Conservation (phyloP, 768 basidiomycete genomes). For the Tulasnella sp. region DNA sequence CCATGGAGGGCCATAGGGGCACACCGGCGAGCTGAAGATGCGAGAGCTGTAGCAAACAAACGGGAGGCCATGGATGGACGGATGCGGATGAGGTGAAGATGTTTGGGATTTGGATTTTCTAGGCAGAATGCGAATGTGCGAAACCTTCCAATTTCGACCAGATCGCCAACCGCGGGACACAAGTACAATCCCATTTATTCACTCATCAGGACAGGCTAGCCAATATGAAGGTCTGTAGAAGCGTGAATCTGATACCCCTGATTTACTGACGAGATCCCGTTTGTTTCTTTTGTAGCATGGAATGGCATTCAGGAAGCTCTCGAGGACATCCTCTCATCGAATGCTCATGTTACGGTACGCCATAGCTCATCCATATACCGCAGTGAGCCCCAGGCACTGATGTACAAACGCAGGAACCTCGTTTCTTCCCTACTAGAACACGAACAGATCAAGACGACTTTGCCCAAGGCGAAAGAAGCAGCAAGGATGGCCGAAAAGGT, state of each 20-base stretch:
- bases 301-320: conserved; percentile 82
- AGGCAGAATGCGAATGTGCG: not conserved
- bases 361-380: not conserved
- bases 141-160: not conserved
- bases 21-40: not conserved
- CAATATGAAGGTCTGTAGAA: conserved; percentile 9
- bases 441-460: conserved; percentile 89
- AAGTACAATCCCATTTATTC: not conserved
- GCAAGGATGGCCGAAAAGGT: conserved; percentile 91
- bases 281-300: conserved; percentile 70
- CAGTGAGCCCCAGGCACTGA: not conserved
- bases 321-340: conserved; percentile 82
- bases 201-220: not conserved
- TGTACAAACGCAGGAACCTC: conserved; percentile 53
- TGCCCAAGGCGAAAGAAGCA: conserved; percentile 88
- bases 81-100: not conserved
- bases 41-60: conserved; percentile 5
- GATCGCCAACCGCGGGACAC: not conserved
- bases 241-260: no score
- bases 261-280: not conserved
- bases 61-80: conserved; percentile 14
- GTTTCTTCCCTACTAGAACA: conserved; percentile 91
- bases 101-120: not conserved
- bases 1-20: not conserved
- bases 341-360: conserved; percentile 83